These are phyloP conservation scores for Colletotrichum echinochloae DNA, from an alignment of 2,329 filamentous ascomycete species.

Conservation along the genomic window DNA sequence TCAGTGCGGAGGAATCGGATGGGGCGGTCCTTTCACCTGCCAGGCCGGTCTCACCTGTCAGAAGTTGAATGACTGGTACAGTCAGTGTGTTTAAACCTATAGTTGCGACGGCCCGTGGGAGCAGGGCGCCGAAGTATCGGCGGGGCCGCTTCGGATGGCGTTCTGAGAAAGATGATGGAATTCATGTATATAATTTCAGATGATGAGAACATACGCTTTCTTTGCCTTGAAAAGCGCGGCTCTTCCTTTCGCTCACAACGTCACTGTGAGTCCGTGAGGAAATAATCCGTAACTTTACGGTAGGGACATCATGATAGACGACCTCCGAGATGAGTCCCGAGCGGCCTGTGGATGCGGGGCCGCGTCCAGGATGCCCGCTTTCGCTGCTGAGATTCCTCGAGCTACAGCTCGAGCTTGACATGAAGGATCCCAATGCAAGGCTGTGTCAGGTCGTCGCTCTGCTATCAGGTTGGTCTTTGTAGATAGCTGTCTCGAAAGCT, in stretches of 20 bases:
- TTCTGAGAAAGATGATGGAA: neutral
- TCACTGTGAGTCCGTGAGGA: too few relatives aligned
- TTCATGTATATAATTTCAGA: conserved; percentile 38
- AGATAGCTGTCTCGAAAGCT: too few relatives aligned
- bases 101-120: too few relatives aligned
- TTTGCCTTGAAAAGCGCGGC: neutral
- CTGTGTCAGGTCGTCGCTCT: neutral
- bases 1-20: conserved; percentile 55
- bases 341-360: neutral
- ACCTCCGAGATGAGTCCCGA: neutral
- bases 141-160: conserved; percentile 15
- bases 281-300: too few relatives aligned
- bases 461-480: too few relatives aligned
- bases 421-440: neutral
- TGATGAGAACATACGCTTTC: neutral
- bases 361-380: neutral
- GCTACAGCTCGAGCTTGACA: neutral
- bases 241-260: neutral
- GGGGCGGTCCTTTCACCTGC: conserved; percentile 52
- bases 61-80: conserved; percentile 55
- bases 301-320: too few relatives aligned
- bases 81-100: conserved; percentile 52
- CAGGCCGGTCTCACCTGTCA: conserved; percentile 51
- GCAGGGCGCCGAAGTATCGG: neutral
- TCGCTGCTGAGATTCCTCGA: neutral